Percentiles rank a stretch among this genome's conserved stretches.
Evolutionary conservation across 1,284 basidiomycete genomes (phyloP).

Genomic region (Kalmanozyma brasiliensis): DNA sequence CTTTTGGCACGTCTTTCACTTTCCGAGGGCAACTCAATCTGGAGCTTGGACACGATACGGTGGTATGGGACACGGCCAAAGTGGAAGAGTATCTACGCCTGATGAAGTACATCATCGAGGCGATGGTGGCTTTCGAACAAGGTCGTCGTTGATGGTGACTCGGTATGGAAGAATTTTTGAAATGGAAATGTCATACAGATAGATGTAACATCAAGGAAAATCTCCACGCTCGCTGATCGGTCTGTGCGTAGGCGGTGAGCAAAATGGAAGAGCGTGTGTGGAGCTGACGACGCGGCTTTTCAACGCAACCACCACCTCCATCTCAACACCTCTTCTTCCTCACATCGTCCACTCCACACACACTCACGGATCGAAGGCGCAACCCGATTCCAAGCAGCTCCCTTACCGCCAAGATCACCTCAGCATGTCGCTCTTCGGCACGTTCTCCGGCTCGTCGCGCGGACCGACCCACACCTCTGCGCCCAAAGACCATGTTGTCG

Average conservation of each 20-base stretch:
- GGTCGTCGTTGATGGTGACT: not conserved
- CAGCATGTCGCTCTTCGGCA: conserved; percentile 48
- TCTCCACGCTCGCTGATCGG: conserved; percentile 31
- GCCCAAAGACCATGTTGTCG: conserved; percentile 50
- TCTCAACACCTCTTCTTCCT: conserved; percentile 12
- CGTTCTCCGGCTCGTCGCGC: conserved; percentile 44
- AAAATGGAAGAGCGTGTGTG: conserved; percentile 19
- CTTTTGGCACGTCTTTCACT: conserved; percentile 47
- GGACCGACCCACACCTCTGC: conserved; percentile 22
- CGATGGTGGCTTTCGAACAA: conserved; percentile 24
- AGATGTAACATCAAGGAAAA: conserved; percentile 19
- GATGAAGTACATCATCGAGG: conserved; percentile 37
- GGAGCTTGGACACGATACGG: conserved; percentile 39
- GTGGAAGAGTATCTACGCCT: conserved; percentile 26
- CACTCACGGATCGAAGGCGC: no score
- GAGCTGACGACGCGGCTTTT: conserved; percentile 36
- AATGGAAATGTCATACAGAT: not conserved
- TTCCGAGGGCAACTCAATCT: conserved; percentile 39
- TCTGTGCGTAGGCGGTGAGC: conserved; percentile 38
- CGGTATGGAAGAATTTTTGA: not conserved
- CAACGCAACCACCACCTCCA: conserved; percentile 19
- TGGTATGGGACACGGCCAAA: conserved; percentile 40
- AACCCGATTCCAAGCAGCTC: no score
- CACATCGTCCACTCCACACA: conserved; percentile 1
- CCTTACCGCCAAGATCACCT: no score